Evolutionary conservation across 1,284 basidiomycete genomes (phyloP).

Genomic region (Trichosporon faecale): DNA sequence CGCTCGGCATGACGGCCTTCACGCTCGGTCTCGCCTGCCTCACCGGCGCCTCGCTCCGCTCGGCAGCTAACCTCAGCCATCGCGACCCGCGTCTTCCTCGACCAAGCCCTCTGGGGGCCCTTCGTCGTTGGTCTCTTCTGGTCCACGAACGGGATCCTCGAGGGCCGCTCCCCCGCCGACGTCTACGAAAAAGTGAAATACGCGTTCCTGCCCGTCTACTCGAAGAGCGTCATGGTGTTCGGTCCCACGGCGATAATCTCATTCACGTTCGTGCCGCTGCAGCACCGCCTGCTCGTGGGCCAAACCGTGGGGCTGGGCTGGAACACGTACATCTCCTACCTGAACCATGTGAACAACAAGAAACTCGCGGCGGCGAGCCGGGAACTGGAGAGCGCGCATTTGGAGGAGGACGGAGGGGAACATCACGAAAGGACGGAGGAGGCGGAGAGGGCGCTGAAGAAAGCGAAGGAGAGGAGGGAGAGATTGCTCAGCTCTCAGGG

Average conservation of each 20-base stretch:
- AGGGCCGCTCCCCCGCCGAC: slow-evolving; percentile 40
- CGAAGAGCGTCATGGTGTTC: slow-evolving; percentile 59
- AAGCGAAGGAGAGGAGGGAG: slow-evolving; percentile 17
- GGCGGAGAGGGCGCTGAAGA: slow-evolving; percentile 7
- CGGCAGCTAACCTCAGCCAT: slow-evolving; percentile 10
- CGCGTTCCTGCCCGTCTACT: slow-evolving; percentile 43
- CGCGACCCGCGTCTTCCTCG: slow-evolving; percentile 17
- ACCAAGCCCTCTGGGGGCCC: slow-evolving; percentile 26
- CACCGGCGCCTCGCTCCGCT: too few relatives aligned
- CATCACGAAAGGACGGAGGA: neutral
- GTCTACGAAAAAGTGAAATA: slow-evolving; percentile 42
- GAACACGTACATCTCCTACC: slow-evolving; percentile 55
- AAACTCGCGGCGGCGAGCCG: slow-evolving; percentile 25
- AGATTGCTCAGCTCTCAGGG: slow-evolving; percentile 28
- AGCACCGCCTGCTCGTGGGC: slow-evolving; percentile 72
- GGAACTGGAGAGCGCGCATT: slow-evolving; percentile 25
- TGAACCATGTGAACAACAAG: slow-evolving; percentile 44
- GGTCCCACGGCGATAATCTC: slow-evolving; percentile 77
- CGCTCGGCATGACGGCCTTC: too few relatives aligned
- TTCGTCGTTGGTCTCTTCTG: slow-evolving; percentile 36
- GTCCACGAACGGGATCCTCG: slow-evolving; percentile 44
- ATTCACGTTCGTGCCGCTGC: slow-evolving; percentile 72
- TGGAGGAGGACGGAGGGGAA: neutral
- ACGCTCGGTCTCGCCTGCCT: too few relatives aligned
- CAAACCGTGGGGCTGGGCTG: slow-evolving; percentile 75